phyloP scores from a whole-genome alignment of 2,329 filamentous ascomycete genomes.

The Hypoxylon rubiginosum region DNA sequence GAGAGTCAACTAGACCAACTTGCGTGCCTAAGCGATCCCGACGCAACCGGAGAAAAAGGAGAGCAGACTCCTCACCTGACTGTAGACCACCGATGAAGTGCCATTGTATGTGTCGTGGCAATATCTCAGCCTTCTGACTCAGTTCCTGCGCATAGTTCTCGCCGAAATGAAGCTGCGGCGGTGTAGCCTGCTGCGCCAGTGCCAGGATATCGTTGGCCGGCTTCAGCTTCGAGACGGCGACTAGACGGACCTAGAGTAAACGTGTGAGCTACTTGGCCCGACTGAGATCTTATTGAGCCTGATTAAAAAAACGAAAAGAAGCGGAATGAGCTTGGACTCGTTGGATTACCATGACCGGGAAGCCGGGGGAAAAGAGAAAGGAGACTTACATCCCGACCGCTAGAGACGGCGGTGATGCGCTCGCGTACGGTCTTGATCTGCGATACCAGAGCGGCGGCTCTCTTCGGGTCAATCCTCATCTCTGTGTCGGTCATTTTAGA shows the following conservation, averaged over 20 bases:
- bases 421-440: constrained; percentile 73
- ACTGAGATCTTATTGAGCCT: too few relatives aligned
- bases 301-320: too few relatives aligned
- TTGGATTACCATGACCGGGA: constrained; percentile 2
- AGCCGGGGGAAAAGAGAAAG: background rate
- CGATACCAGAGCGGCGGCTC: constrained; percentile 72
- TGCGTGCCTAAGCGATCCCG: too few relatives aligned
- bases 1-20: too few relatives aligned
- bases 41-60: background rate
- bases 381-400: constrained; percentile 66
- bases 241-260: constrained; percentile 76
- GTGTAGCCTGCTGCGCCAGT: constrained; percentile 74
- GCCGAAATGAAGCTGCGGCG: constrained; percentile 83
- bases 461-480: constrained; percentile 73
- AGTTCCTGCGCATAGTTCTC: constrained; percentile 98
- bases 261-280: background rate
- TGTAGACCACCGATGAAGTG: constrained; percentile 97
- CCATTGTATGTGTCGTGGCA: constrained; percentile 85
- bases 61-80: constrained; percentile 65
- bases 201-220: constrained; percentile 91
- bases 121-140: constrained; percentile 82
- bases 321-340: constrained; percentile 1
- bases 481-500: constrained; percentile 60
- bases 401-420: constrained; percentile 67
- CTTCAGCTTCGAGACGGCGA: constrained; percentile 97